Base-by-base conservation (phyloP, 2,329 filamentous ascomycete species). In the Microcera coccophila region DNA sequence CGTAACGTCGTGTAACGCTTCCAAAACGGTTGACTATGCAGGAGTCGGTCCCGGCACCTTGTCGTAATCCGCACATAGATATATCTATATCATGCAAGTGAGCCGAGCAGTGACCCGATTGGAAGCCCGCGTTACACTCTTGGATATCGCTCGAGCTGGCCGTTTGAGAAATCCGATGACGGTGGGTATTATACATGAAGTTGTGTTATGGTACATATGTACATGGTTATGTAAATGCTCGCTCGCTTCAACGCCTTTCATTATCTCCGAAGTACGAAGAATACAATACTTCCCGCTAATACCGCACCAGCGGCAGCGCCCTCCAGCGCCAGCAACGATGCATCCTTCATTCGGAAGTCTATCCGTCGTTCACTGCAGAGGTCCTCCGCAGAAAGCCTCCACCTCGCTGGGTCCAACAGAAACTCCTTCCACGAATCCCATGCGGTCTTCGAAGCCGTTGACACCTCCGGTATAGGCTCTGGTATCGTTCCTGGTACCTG, bases 291-390 rank as follows among this genome's bases (percentile, higher is more conserved):
- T 26, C 75, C 76, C 39, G 76, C 76, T 14, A 85, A 52, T 0
- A 75, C 72, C 10, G 81, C 84, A n/a, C 86, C 85, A 1, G 79
- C 75, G 20, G 79, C 73, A 7, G 78, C 81, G 41, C 84, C 78
- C 64, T 90, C 79, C 26, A 88, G 66, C 37, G 78, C 82, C 52
- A 87, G 69, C n/a, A 84, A 65, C 3, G 85, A 87, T 22, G 85
- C 68, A 55, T 90, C 85, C 39, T 79, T 76, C 71, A 87, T 86
- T 33, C 78, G 77, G 48, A 88, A 57, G 37, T 75, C 70, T 56
- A 89, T 69, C 47, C 67, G 68, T 52, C 81, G 73, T 42, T 88
- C 81, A 63, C 84, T 87, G 65, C 76, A 79, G 14, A 88, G 63
- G 49, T 88, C 82, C 31, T 67, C 57, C 4, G 77, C 54, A 3